phyloP scores from a whole-genome alignment of 2,329 filamentous ascomycete genomes.

The Stachybotrys elegans region DNA sequence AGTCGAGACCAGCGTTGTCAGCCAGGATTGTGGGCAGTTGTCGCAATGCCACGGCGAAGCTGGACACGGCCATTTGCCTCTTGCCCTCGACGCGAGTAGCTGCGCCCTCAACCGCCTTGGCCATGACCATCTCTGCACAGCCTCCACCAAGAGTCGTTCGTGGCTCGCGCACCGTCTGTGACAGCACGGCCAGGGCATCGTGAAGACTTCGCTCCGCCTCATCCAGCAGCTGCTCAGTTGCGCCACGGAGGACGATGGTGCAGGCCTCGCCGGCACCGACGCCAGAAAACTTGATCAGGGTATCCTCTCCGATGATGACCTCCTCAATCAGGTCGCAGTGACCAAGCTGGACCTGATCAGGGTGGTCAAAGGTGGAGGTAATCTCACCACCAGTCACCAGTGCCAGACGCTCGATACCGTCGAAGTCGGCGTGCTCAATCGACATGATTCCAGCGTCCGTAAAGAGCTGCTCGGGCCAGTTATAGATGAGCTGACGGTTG shows the following conservation, averaged over 20 bases:
- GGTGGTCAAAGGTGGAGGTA: slow-evolving; percentile 95
- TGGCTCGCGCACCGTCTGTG: slow-evolving; percentile 92
- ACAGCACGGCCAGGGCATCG: slow-evolving; percentile 91
- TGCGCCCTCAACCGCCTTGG: slow-evolving; percentile 90
- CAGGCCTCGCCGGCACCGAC: slow-evolving; percentile 91
- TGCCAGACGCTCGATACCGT: slow-evolving; percentile 91
- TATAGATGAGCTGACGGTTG: slow-evolving; percentile 98
- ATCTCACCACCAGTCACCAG: slow-evolving; percentile 97
- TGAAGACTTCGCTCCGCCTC: slow-evolving; percentile 95
- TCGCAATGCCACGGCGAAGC: slow-evolving; percentile 82
- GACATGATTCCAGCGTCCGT: slow-evolving; percentile 96
- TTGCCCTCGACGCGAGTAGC: slow-evolving; percentile 95
- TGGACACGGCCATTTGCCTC: slow-evolving; percentile 87
- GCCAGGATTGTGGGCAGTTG: slow-evolving; percentile 95
- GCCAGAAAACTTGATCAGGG: slow-evolving; percentile 93
- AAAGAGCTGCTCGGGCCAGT: slow-evolving; percentile 99
- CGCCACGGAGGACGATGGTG: slow-evolving; percentile 93
- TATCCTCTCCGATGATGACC: slow-evolving; percentile 97
- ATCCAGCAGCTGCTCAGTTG: slow-evolving; percentile 93
- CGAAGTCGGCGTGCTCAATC: slow-evolving; percentile 98
- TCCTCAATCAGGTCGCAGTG: slow-evolving; percentile 96
- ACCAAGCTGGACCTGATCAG: slow-evolving; percentile 92
- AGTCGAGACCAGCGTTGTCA: slow-evolving; percentile 95
- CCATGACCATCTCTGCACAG: slow-evolving; percentile 98
- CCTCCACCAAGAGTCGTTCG: slow-evolving; percentile 91